These are phyloP conservation scores for Isabelozyma rhagii DNA, from an alignment of 805 yeast species.

Conservation along the genomic window DNA sequence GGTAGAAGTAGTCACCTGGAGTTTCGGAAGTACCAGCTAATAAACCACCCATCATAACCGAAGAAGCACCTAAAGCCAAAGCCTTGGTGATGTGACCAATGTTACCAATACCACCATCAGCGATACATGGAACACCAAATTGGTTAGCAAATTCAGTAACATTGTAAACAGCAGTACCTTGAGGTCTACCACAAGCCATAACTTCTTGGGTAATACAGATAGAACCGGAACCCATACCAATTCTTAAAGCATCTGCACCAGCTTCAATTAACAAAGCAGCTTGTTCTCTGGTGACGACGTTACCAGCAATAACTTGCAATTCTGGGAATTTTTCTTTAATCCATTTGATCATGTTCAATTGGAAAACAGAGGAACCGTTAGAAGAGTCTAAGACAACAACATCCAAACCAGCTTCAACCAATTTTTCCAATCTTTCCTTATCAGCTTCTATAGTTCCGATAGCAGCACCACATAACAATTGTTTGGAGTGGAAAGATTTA, in stretches of 20 bases:
- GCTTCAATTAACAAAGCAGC: slow-evolving; percentile 93
- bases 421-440: slow-evolving; percentile 74
- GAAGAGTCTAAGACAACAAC: slow-evolving; percentile 95
- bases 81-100: slow-evolving; percentile 99
- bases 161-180: slow-evolving; percentile 96
- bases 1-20: slow-evolving; percentile 96
- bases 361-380: slow-evolving; percentile 96
- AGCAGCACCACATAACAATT: slow-evolving; percentile 97
- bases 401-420: slow-evolving; percentile 95
- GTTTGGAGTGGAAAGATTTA: slow-evolving; percentile 89
- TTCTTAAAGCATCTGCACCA: slow-evolving; percentile 97
- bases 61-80: slow-evolving; percentile 91
- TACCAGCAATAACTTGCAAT: slow-evolving; percentile 92
- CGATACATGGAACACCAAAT: slow-evolving; percentile 98
- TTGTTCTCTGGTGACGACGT: slow-evolving; percentile 98
- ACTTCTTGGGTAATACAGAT: slow-evolving; percentile 99
- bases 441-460: slow-evolving; percentile 92
- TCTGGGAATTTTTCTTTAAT: slow-evolving; percentile 77
- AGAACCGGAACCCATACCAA: slow-evolving; percentile 99
- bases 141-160: slow-evolving; percentile 91
- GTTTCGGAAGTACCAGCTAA: slow-evolving; percentile 98
- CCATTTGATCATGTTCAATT: slow-evolving; percentile 89
- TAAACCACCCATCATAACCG: slow-evolving; percentile 99
- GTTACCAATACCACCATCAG: slow-evolving; percentile 99
- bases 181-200: slow-evolving; percentile 99